Percentiles rank a stretch among this genome's conserved stretches.
Evolutionary conservation across 2,329 filamentous ascomycete genomes (phyloP).

Genomic region (Cercospora janseana): DNA sequence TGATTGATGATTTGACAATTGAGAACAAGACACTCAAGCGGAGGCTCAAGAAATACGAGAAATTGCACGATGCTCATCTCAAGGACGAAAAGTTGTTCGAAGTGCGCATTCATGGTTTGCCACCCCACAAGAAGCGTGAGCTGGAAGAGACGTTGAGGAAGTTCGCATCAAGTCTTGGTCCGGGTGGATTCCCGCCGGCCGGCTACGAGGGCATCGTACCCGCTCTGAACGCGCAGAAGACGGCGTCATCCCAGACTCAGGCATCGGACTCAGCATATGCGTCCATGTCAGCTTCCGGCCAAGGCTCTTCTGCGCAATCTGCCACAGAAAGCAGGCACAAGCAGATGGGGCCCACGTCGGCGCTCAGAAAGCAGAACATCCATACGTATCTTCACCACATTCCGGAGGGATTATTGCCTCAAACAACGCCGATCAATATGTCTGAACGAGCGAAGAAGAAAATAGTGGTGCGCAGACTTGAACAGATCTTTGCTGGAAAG

Average conservation of each 20-base stretch:
- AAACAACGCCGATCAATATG: conserved; percentile 53
- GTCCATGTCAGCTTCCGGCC: conserved; percentile 56
- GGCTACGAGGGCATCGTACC: conserved; percentile 40
- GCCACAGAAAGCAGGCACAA: conserved; percentile 34
- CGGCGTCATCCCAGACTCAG: conserved; percentile 59
- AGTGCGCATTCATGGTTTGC: conserved; percentile 72
- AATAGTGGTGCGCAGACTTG: conserved; percentile 70
- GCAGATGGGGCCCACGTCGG: conserved; percentile 30
- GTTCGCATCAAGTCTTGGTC: conserved; percentile 65
- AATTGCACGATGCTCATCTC: conserved; percentile 63
- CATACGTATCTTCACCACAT: conserved; percentile 71
- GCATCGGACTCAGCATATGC: conserved; percentile 59
- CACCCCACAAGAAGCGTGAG: conserved; percentile 70
- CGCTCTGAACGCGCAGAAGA: conserved; percentile 54
- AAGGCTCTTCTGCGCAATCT: conserved; percentile 44
- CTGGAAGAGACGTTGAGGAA: conserved; percentile 70
- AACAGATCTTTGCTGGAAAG: conserved; percentile 79
- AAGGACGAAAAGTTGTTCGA: conserved; percentile 79
- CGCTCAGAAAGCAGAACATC: conserved; percentile 57
- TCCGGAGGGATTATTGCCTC: conserved; percentile 65
- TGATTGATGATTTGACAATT: conserved; percentile 83
- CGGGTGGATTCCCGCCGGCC: conserved; percentile 40
- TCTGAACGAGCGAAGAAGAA: conserved; percentile 74
- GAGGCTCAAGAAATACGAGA: conserved; percentile 68
- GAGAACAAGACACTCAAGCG: conserved; percentile 78